Evolutionary conservation across 2,329 filamentous ascomycete genomes (phyloP).

Genomic region (Xylariaceae sp.): DNA sequence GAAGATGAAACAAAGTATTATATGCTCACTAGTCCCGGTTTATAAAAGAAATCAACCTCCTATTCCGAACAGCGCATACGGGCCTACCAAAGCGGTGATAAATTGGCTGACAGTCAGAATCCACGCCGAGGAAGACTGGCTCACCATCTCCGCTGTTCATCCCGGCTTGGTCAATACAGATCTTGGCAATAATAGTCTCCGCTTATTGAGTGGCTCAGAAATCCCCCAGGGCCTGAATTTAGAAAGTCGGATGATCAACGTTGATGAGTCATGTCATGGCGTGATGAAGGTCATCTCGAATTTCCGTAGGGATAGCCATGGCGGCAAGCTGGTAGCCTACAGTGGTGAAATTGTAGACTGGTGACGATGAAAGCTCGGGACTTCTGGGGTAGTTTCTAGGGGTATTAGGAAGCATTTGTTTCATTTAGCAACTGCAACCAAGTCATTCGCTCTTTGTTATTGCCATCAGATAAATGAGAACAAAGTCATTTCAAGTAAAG

Average conservation of each 20-base stretch:
- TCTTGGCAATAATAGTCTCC: conserved; percentile 39
- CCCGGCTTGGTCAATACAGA: conserved; percentile 39
- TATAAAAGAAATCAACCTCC: conserved; percentile 16
- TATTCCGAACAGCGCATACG: conserved; percentile 38
- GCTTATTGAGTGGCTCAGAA: too few relatives aligned
- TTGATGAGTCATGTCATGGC: conserved; percentile 33
- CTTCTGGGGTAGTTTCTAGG: too few relatives aligned
- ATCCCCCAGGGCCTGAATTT: conserved; percentile 31
- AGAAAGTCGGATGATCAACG: conserved; percentile 29
- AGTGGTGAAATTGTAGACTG: conserved; percentile 3
- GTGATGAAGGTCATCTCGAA: conserved; percentile 24
- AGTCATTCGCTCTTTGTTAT: too few relatives aligned
- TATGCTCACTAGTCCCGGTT: too few relatives aligned
- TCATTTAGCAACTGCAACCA: too few relatives aligned
- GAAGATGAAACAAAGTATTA: too few relatives aligned
- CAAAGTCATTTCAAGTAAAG: too few relatives aligned
- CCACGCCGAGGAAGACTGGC: conserved; percentile 27
- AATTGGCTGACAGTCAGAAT: conserved; percentile 31
- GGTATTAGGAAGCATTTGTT: too few relatives aligned
- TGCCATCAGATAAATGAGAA: too few relatives aligned
- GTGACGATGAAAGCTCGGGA: too few relatives aligned
- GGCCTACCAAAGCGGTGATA: conserved; percentile 36
- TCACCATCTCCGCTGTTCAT: conserved; percentile 30
- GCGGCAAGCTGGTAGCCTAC: conserved; percentile 13
- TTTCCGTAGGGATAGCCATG: conserved; percentile 15